phyloP scores from a whole-genome alignment of 2,329 filamentous ascomycete species.

The Ascochyta lentis region DNA sequence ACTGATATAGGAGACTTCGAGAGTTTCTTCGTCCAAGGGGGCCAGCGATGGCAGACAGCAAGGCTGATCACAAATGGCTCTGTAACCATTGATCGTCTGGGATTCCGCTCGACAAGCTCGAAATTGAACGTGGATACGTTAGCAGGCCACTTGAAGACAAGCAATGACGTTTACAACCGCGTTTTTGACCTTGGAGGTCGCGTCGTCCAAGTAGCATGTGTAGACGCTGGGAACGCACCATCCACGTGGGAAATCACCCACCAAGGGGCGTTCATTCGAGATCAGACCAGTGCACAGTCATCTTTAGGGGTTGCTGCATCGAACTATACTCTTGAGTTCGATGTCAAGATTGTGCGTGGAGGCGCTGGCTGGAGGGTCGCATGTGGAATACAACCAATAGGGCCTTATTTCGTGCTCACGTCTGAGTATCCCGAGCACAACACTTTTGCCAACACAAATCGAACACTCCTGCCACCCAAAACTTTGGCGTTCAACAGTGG shows the following conservation, averaged over 20 bases:
- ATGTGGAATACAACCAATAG: constrained; percentile 20
- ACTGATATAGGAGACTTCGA: constrained; percentile 34
- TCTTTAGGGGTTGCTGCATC: constrained; percentile 16
- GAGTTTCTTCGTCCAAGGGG: constrained; percentile 51
- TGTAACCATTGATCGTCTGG: constrained; percentile 41
- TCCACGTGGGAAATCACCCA: constrained; percentile 40
- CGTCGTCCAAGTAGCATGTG: constrained; percentile 44
- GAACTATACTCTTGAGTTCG: constrained; percentile 51
- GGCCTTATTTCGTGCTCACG: constrained; percentile 35
- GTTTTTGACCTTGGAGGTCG: constrained; percentile 51
- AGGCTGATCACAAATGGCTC: constrained; percentile 45
- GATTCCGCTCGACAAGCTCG: constrained; percentile 42
- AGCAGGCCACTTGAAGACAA: constrained; percentile 39
- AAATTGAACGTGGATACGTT: constrained; percentile 28
- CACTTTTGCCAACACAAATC: constrained; percentile 46
- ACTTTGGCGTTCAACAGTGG: constrained; percentile 46
- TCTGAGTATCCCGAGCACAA: constrained; percentile 20
- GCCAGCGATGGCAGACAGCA: constrained; percentile 52
- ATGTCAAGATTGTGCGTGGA: constrained; percentile 48
- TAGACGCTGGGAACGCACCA: constrained; percentile 48
- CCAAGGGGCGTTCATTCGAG: constrained; percentile 47
- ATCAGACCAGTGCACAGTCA: constrained; percentile 41
- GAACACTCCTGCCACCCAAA: constrained; percentile 45
- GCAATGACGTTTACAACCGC: constrained; percentile 41
- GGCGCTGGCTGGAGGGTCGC: constrained; percentile 51